Percentiles rank a stretch among this genome's conserved stretches.
These are phyloP conservation scores for Leptographium procerum DNA, from an alignment of 2,329 filamentous ascomycete genomes.

Conservation along the genomic window DNA sequence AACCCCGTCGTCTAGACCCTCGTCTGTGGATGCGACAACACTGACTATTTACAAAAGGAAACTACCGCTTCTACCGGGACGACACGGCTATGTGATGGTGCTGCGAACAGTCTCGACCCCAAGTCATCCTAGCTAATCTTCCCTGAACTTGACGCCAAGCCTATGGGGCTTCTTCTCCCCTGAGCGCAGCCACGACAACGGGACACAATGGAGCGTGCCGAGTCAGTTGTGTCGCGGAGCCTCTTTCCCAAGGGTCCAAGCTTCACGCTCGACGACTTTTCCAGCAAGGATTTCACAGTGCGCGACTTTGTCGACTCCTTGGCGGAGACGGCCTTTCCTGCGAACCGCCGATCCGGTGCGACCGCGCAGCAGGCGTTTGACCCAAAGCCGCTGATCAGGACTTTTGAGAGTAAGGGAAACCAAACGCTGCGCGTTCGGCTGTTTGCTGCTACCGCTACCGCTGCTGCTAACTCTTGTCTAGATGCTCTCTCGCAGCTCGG, in stretches of 20 bases:
- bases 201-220: conserved; percentile 26
- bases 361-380: conserved; percentile 61
- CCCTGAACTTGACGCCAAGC: background rate
- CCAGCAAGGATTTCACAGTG: conserved; percentile 88
- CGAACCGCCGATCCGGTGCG: conserved; percentile 65
- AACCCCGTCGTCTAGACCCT: too few species aligned
- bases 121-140: background rate
- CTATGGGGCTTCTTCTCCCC: background rate
- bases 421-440: background rate
- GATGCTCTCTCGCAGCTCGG: conserved; percentile 58
- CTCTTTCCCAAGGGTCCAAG: conserved; percentile 68
- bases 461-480: conserved; percentile 17
- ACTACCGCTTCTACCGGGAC: background rate
- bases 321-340: conserved; percentile 72
- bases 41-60: background rate
- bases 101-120: background rate
- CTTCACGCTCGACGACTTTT: conserved; percentile 83
- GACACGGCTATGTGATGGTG: conserved; percentile 5
- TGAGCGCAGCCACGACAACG: background rate
- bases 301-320: conserved; percentile 94
- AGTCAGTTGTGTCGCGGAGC: conserved; percentile 41
- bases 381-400: conserved; percentile 90
- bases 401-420: conserved; percentile 67
- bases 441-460: conserved; percentile 15
- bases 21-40: background rate